phyloP scores from a whole-genome alignment of 108 stramenopile genomes.

The Fistulifera solaris region DNA sequence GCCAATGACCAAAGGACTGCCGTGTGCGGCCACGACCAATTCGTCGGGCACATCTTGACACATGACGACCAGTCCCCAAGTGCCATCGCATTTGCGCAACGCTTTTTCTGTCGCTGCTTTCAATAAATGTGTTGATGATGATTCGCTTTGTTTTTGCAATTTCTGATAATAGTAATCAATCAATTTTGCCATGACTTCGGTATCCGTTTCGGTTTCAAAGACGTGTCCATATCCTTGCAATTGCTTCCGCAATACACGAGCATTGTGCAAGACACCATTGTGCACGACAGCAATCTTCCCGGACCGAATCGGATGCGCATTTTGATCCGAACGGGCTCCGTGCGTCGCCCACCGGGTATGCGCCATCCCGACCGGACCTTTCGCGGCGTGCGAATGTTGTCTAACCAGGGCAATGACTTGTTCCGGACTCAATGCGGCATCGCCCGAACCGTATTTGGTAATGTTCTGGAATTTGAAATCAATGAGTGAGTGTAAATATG shows the following conservation, averaged over 20 bases:
- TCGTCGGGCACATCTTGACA: constrained; percentile 77
- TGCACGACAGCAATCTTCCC: constrained; percentile 97
- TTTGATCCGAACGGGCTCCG: constrained; percentile 96
- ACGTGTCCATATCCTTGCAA: constrained; percentile 72
- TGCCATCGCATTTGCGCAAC: constrained; percentile 80
- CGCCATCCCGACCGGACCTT: constrained; percentile 87
- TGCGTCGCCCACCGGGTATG: constrained; percentile 99
- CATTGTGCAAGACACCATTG: constrained; percentile 96
- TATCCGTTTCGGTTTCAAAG: constrained; percentile 94
- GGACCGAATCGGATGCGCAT: constrained; percentile 97
- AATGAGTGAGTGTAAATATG: background rate
- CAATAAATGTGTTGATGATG: constrained; percentile 3
- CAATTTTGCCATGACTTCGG: constrained; percentile 96
- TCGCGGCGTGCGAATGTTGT: constrained; percentile 36
- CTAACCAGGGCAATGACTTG: constrained; percentile 66
- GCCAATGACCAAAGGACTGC: constrained; percentile 96
- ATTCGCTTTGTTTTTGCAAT: constrained; percentile 19
- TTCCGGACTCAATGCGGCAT: constrained; percentile 79
- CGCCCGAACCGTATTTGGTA: constrained; percentile 90
- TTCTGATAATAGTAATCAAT: constrained; percentile 66
- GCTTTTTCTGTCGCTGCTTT: constrained; percentile 90
- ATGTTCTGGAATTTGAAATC: constrained; percentile 23
- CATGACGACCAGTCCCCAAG: constrained; percentile 90
- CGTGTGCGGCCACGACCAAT: constrained; percentile 94
- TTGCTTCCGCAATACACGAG: constrained; percentile 76